These are phyloP conservation scores for Sporothrix humicola DNA, from an alignment of 2,329 filamentous ascomycete species.

Conservation along the genomic window DNA sequence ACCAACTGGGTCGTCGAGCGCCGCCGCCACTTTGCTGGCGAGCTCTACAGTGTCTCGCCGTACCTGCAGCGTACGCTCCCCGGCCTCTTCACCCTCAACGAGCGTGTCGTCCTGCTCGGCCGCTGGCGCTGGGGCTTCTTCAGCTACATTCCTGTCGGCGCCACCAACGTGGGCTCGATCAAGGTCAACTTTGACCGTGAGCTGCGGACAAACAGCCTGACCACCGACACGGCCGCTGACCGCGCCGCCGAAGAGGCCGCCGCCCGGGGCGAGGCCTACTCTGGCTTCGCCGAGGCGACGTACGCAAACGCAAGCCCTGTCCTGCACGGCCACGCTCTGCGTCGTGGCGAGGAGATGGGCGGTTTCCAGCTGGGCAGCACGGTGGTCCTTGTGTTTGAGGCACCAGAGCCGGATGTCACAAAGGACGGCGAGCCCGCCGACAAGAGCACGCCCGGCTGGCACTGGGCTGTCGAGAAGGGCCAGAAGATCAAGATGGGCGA, in stretches of 20 bases:
- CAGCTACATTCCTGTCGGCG: conserved; percentile 91
- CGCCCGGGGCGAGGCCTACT: conserved; percentile 77
- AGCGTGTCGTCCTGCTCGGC: conserved; percentile 90
- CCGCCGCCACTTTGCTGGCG: conserved; percentile 95
- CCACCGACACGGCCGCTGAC: conserved; percentile 91
- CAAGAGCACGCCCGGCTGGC: conserved; percentile 71
- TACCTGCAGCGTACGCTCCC: conserved; percentile 93
- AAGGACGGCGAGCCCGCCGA: conserved; percentile 51
- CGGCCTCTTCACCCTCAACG: conserved; percentile 94
- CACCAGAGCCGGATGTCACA: conserved; percentile 59
- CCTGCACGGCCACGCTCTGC: conserved; percentile 80
- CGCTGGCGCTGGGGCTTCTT: conserved; percentile 98
- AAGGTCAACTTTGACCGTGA: conserved; percentile 96
- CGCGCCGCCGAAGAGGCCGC: conserved; percentile 80
- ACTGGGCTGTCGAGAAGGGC: conserved; percentile 85
- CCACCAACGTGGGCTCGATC: conserved; percentile 96
- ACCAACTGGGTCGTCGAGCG: conserved; percentile 94
- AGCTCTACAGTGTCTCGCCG: conserved; percentile 92
- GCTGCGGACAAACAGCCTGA: conserved; percentile 87
- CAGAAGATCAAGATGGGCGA: conserved; percentile 89
- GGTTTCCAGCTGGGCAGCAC: conserved; percentile 96
- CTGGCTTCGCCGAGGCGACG: conserved; percentile 90
- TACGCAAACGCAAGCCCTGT: conserved; percentile 79
- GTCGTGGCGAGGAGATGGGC: conserved; percentile 94
- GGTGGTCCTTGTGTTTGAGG: conserved; percentile 95